Base-by-base conservation (phyloP, 768 basidiomycete species). In the Tylopilus vinaceipallidus region DNA sequence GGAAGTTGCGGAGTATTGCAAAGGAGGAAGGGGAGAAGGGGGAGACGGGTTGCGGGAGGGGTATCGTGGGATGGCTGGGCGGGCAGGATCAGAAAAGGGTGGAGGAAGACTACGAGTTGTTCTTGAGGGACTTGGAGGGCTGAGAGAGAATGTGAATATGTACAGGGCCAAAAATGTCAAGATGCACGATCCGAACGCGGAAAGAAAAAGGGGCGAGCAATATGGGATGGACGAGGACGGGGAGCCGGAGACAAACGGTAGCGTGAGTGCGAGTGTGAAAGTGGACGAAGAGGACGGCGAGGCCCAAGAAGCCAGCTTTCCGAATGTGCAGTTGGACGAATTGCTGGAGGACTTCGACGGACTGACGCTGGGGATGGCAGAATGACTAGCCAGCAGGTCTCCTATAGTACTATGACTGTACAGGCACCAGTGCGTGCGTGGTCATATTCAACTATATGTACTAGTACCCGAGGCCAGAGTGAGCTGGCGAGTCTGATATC, bases 101-200 rank as follows among this genome's bases (percentile, higher is more conserved):
- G 50, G 94, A 98, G 58, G 85, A 91, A 65, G 95, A 99, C 65
- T 99, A 98, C 70, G 97, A 98, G 74, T 55, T 91, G 43, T 99
- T 99, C 82, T 73, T 98, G 69, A 80, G 88, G 39, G 94, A 97
- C 54, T 70, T 98, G 42, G 94, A 97, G 69, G 95, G 74, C 73
- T 98, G 74, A 81, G 95, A 33, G 77, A 78, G 6, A 82, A 82
- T 8, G 85, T 98, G 59, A 95, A 97, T 69, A 62, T 98, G 47
- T 98, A 95, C 76, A 89, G 85, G 71, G 73, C 80, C 4, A 77
- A 58, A 55, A 74, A 82, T 47, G 77, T 76, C 42, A 74, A 73
- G 59, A 81, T 83, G 78, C 56, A 55, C 14, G 79, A 75, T 53
- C 75, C 72, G 37, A 42, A 20, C n/a, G n/a, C n/a, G 10, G 54